These are phyloP conservation scores for Geotrichum ghanense DNA, from an alignment of 805 yeast genomes.

Conservation along the genomic window DNA sequence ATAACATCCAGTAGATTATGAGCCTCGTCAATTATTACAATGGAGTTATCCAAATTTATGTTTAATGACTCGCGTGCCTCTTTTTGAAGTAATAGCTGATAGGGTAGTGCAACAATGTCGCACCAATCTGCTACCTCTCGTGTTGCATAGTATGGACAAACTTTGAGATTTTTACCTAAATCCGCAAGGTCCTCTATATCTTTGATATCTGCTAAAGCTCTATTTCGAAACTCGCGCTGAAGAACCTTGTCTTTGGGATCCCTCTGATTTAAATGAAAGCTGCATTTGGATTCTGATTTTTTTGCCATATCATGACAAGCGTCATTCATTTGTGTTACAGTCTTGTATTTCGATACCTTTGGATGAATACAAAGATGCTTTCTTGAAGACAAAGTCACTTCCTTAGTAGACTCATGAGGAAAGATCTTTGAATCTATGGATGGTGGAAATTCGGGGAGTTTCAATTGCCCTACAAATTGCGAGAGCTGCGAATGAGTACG, in stretches of 20 bases:
- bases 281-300: conserved; percentile 28
- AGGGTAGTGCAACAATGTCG: conserved; percentile 78
- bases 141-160: conserved; percentile 78
- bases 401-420: conserved; percentile 45
- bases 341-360: conserved; percentile 38
- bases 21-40: conserved; percentile 84
- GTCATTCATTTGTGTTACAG: conserved; percentile 55
- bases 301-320: conserved; percentile 66
- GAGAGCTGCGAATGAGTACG: conserved; percentile 83
- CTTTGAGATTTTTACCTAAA: conserved; percentile 43
- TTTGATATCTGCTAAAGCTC: conserved; percentile 42
- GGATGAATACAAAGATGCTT: conserved; percentile 75
- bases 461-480: conserved; percentile 68
- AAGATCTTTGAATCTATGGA: conserved; percentile 28
- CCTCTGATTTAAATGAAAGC: conserved; percentile 29
- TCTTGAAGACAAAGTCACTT: conserved; percentile 68
- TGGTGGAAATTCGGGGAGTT: conserved; percentile 51
- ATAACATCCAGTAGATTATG: conserved; percentile 78
- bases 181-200: conserved; percentile 71
- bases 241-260: conserved; percentile 24
- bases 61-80: conserved; percentile 48
- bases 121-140: conserved; percentile 44
- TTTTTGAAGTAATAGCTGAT: conserved; percentile 60
- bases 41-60: conserved; percentile 46
- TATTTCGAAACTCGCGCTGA: conserved; percentile 38